Conservation (phyloP, 768 basidiomycete genomes). For the Trametes maxima region DNA sequence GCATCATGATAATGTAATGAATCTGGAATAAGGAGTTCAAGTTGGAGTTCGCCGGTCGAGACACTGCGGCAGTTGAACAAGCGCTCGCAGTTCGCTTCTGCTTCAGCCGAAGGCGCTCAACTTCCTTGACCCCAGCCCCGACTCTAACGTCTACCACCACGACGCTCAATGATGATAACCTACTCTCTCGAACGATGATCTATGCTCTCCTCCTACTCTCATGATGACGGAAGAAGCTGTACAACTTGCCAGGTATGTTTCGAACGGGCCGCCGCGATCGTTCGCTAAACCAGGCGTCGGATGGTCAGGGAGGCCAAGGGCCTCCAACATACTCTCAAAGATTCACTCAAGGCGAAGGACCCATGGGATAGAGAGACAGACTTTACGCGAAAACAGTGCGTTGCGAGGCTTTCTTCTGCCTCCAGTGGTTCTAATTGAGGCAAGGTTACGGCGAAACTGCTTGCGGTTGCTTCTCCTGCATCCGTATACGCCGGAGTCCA, state of each 20-base stretch:
- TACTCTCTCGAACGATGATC: constrained; percentile 1
- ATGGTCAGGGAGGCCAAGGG: constrained; percentile 76
- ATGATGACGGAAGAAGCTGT: constrained; percentile 45
- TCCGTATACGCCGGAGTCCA: constrained; percentile 71
- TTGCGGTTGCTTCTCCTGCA: constrained; percentile 68
- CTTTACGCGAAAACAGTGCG: constrained; percentile 84
- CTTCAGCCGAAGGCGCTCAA: constrained; percentile 44
- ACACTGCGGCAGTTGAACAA: neutral
- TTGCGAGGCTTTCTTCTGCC: constrained; percentile 1
- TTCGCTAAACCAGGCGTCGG: constrained; percentile 5
- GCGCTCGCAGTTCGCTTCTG: neutral
- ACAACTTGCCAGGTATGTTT: constrained; percentile 40
- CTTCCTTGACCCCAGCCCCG: constrained; percentile 77
- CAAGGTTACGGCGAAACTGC: constrained; percentile 71
- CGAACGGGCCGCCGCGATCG: constrained; percentile 3
- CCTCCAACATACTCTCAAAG: constrained; percentile 74
- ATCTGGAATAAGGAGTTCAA: no score
- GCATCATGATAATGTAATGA: neutral
- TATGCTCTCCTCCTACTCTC: neutral
- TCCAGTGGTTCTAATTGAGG: neutral
- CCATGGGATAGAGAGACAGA: constrained; percentile 90
- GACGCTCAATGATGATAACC: constrained; percentile 48
- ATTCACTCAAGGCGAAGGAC: constrained; percentile 68
- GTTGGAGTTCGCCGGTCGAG: no score
- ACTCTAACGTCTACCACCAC: constrained; percentile 65